phyloP scores from a whole-genome alignment of 2,329 filamentous ascomycete species.

The Colletotrichum phormii region DNA sequence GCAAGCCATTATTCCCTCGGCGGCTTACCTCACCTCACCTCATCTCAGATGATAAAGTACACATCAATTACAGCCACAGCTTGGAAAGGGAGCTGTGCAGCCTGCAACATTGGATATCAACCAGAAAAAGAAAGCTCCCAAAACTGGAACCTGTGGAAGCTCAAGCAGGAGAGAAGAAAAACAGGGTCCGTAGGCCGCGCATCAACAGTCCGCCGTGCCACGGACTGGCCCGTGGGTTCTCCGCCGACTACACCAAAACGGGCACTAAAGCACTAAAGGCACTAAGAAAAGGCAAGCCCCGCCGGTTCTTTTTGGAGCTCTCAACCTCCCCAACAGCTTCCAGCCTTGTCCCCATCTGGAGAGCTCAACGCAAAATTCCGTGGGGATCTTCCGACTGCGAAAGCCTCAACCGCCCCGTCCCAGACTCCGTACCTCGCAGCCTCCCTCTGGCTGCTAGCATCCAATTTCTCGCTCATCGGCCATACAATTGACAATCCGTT shows the following conservation, averaged over 20 bases:
- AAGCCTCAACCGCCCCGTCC: constrained; percentile 13
- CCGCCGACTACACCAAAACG: constrained; percentile 29
- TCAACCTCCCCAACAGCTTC: constrained; percentile 35
- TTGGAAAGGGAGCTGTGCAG: neutral
- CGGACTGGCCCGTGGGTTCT: constrained; percentile 33
- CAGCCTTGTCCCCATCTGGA: constrained; percentile 36
- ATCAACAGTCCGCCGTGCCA: constrained; percentile 21
- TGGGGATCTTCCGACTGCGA: constrained; percentile 34
- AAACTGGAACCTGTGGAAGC: no score
- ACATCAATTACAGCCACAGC: neutral
- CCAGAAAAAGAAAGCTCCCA: neutral
- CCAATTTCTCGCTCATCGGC: neutral
- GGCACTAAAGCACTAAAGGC: constrained; percentile 4
- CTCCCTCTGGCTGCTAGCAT: neutral
- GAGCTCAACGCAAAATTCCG: constrained; percentile 39
- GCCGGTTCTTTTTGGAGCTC: constrained; percentile 25
- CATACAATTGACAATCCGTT: neutral
- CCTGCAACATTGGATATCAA: neutral
- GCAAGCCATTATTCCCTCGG: neutral
- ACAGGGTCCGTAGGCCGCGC: constrained; percentile 23
- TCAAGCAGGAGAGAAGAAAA: neutral
- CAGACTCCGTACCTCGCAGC: neutral
- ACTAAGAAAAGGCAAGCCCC: no score
- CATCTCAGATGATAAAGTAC: neutral
- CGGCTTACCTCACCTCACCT: neutral